Percentiles rank a stretch among this genome's conserved stretches.
Conservation (phyloP, 2,329 filamentous ascomycete genomes). For the Curvularia verruculosa region DNA sequence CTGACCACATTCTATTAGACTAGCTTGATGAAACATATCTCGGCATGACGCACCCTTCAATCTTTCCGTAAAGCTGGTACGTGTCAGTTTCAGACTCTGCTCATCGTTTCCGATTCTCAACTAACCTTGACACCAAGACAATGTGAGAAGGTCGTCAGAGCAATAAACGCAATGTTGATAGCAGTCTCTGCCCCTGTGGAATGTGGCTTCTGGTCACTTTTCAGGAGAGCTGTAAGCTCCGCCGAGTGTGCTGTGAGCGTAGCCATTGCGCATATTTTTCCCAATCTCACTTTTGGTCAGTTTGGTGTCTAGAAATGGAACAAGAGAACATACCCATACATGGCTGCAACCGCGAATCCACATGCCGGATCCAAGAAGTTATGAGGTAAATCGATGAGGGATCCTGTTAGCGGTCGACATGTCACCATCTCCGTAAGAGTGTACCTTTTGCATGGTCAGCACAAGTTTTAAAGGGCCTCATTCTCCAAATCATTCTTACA, state of each 20-base stretch:
- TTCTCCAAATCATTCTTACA: constrained; percentile 6
- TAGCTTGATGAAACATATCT: neutral
- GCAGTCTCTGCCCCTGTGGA: constrained; percentile 20
- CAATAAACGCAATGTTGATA: constrained; percentile 30
- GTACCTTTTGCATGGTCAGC: constrained; percentile 1
- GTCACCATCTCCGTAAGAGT: constrained; percentile 34
- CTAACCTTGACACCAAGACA: constrained; percentile 32
- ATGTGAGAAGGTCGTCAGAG: constrained; percentile 31
- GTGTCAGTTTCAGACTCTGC: neutral
- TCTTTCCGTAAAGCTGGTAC: constrained; percentile 36
- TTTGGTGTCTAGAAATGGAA: neutral
- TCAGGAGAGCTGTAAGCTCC: constrained; percentile 28
- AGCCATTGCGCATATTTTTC: constrained; percentile 34
- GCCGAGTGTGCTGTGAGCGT: constrained; percentile 31
- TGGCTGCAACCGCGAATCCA: constrained; percentile 29
- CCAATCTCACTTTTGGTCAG: constrained; percentile 16
- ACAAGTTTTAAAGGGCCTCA: neutral
- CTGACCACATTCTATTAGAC: constrained; percentile 12
- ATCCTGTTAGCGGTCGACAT: constrained; percentile 29
- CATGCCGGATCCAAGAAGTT: constrained; percentile 30
- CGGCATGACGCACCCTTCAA: constrained; percentile 29
- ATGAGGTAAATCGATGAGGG: constrained; percentile 32
- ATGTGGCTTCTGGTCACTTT: constrained; percentile 17
- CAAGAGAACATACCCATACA: constrained; percentile 19
- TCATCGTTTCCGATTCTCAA: accelerated